phyloP scores from a whole-genome alignment of 176 grass and related monocot genomes.

The Zizania latifolia region DNA sequence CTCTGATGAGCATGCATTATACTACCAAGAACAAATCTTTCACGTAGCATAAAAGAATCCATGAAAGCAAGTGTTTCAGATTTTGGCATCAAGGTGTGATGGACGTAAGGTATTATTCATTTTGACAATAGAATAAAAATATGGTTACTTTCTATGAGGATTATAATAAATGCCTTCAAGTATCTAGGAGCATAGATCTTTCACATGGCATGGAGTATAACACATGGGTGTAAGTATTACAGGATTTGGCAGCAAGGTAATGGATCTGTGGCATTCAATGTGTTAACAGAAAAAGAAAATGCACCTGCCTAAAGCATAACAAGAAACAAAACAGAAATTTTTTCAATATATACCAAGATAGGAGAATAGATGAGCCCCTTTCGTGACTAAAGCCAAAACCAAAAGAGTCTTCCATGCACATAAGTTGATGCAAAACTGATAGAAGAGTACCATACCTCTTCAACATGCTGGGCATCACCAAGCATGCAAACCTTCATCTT shows the following conservation, averaged over 20 bases:
- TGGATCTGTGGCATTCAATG: too few relatives aligned
- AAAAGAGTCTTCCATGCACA: not conserved
- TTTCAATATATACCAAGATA: not conserved
- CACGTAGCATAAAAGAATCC: not conserved
- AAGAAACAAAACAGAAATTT: not conserved
- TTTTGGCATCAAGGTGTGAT: not conserved
- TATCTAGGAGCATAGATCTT: too few relatives aligned
- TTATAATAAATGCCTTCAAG: too few relatives aligned
- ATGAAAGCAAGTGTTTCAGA: not conserved
- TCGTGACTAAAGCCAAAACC: not conserved
- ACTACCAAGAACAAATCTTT: not conserved
- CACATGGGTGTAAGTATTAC: not conserved
- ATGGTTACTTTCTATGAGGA: too few relatives aligned
- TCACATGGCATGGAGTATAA: too few relatives aligned
- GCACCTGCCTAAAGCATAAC: not conserved
- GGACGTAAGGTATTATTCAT: not conserved
- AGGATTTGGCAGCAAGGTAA: not conserved
- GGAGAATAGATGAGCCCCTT: not conserved
- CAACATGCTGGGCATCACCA: slow-evolving; percentile 70
- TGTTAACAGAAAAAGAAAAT: not conserved
- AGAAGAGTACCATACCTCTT: slow-evolving; percentile 39
- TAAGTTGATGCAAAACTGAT: not conserved
- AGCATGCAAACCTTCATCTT: slow-evolving; percentile 85
- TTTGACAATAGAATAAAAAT: too few relatives aligned
- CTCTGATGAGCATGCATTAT: not conserved